Percentiles rank a stretch among this genome's conserved stretches.
Conservation (phyloP, 1,284 basidiomycete species). For the Vanrija pseudolonga region DNA sequence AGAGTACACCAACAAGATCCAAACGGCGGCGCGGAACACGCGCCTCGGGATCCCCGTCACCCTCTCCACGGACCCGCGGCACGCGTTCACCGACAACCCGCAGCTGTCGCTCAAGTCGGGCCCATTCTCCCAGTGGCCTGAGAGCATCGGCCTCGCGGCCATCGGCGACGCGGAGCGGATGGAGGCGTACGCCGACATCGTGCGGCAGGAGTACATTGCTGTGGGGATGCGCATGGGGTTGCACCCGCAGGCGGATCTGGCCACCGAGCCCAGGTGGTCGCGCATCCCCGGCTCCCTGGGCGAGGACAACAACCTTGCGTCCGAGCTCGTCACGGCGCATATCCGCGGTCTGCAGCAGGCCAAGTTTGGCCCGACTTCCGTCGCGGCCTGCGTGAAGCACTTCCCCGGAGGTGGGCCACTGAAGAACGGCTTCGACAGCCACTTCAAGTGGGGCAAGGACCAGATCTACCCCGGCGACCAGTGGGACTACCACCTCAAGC, state of each 20-base stretch:
- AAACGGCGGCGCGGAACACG: conserved; percentile 3
- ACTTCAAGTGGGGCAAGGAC: conserved; percentile 15
- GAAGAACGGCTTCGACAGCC: conserved; percentile 10
- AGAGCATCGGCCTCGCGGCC: conserved; percentile 18
- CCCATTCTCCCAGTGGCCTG: conserved; percentile 15
- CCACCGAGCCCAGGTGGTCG: conserved; percentile 13
- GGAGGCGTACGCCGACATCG: conserved; percentile 15
- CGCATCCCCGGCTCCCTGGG: conserved; percentile 11
- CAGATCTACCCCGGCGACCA: conserved; percentile 17
- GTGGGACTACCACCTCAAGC: conserved; percentile 14
- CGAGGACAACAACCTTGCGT: conserved; percentile 13
- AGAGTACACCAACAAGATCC: conserved; percentile 7
- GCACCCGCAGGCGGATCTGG: conserved; percentile 17
- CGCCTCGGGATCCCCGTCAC: conserved; percentile 12
- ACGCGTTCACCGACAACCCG: conserved; percentile 11
- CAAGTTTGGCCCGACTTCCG: conserved; percentile 1
- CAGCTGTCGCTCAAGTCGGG: conserved; percentile 8
- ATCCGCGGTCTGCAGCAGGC: conserved; percentile 9
- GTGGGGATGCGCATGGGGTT: conserved; percentile 12
- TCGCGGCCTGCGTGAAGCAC: conserved; percentile 19
- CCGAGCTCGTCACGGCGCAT: conserved; percentile 4
- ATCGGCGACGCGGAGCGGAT: conserved; percentile 6
- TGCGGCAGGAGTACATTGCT: conserved; percentile 16
- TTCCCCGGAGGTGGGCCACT: conserved; percentile 18
- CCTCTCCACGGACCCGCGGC: conserved; percentile 15